These are phyloP conservation scores for Torrubiella hemipterigena DNA, from an alignment of 2,329 filamentous ascomycete genomes.

Conservation along the genomic window DNA sequence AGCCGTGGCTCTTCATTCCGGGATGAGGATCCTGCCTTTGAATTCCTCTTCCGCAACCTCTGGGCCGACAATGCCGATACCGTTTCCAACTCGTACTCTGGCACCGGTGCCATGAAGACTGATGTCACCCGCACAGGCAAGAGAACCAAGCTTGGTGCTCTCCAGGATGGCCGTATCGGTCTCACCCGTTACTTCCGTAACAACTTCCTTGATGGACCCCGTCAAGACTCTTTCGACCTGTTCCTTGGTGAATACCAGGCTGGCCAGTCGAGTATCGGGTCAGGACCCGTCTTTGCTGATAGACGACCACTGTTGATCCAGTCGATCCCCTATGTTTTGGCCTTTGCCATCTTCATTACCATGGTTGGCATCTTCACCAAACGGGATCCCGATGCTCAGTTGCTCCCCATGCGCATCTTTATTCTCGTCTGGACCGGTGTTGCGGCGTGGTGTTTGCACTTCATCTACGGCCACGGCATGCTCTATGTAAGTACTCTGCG, in stretches of 20 bases:
- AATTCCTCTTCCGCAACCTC: slow-evolving; percentile 86
- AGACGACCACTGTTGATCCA: slow-evolving; percentile 78
- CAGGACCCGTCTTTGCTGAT: slow-evolving; percentile 69
- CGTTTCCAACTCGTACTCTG: slow-evolving; percentile 84
- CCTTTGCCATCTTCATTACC: slow-evolving; percentile 75
- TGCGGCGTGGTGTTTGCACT: slow-evolving; percentile 59
- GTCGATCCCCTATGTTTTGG: slow-evolving; percentile 82
- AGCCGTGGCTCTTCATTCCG: slow-evolving; percentile 64
- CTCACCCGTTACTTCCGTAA: slow-evolving; percentile 83
- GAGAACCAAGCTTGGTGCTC: slow-evolving; percentile 70
- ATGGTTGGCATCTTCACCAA: slow-evolving; percentile 63
- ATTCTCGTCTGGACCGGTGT: slow-evolving; percentile 65
- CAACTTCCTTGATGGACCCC: slow-evolving; percentile 87
- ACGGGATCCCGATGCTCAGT: slow-evolving; percentile 56
- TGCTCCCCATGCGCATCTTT: slow-evolving; percentile 75
- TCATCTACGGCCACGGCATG: slow-evolving; percentile 76
- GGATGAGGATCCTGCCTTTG: slow-evolving; percentile 67
- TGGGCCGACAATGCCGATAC: slow-evolving; percentile 99
- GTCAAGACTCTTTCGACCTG: slow-evolving; percentile 90
- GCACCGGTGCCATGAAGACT: slow-evolving; percentile 94
- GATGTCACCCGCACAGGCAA: slow-evolving; percentile 92
- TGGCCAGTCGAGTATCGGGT: slow-evolving; percentile 56
- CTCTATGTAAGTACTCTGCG: slow-evolving; percentile 63
- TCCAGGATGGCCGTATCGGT: slow-evolving; percentile 82
- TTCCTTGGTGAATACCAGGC: slow-evolving; percentile 83